A percentile compares a stretch with the other conserved stretches of the same genome.
Evolutionary conservation across 2,329 filamentous ascomycete genomes (phyloP).

Genomic region (Penicillium sp.): DNA sequence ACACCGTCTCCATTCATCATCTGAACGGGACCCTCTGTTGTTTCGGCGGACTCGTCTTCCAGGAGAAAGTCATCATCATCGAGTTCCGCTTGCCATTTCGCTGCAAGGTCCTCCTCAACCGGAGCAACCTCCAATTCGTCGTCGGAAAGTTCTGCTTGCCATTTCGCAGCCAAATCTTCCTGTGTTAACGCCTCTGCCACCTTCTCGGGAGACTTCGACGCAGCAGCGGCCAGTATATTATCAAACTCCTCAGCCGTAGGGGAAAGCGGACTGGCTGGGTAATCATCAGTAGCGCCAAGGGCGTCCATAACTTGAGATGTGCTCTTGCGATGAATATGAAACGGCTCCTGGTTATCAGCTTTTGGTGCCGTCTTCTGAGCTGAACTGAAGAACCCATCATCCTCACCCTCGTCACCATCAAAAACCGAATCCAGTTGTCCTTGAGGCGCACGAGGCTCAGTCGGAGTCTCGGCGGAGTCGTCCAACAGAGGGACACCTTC

Average conservation of each 20-base stretch:
- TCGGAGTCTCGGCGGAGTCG: slow-evolving; percentile 42
- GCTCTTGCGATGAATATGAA: slow-evolving; percentile 67
- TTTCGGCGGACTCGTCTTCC: slow-evolving; percentile 57
- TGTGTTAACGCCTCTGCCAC: slow-evolving; percentile 37
- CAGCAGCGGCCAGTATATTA: slow-evolving; percentile 28
- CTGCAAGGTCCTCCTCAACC: slow-evolving; percentile 71
- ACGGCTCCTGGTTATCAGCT: slow-evolving; percentile 17
- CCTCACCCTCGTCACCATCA: slow-evolving; percentile 45
- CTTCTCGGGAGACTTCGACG: slow-evolving; percentile 25
- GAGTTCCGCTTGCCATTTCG: slow-evolving; percentile 60
- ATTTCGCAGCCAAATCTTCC: slow-evolving; percentile 77
- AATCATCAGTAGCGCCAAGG: slow-evolving; percentile 45
- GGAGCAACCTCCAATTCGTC: slow-evolving; percentile 54
- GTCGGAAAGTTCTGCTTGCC: slow-evolving; percentile 72
- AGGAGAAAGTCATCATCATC: slow-evolving; percentile 81
- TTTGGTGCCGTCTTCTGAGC: slow-evolving; percentile 23
- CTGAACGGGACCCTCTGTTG: slow-evolving; percentile 28
- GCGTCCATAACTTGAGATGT: slow-evolving; percentile 69
- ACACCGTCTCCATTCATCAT: slow-evolving; percentile 28
- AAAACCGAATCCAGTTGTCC: slow-evolving; percentile 38
- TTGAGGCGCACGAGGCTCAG: slow-evolving; percentile 32
- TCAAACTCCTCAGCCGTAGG: slow-evolving; percentile 36
- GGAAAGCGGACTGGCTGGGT: slow-evolving; percentile 33
- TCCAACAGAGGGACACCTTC: slow-evolving; percentile 69
- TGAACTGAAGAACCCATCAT: slow-evolving; percentile 43